Evolutionary conservation across 768 basidiomycete species (phyloP).

Genomic region (Daedaleopsis sinensis): DNA sequence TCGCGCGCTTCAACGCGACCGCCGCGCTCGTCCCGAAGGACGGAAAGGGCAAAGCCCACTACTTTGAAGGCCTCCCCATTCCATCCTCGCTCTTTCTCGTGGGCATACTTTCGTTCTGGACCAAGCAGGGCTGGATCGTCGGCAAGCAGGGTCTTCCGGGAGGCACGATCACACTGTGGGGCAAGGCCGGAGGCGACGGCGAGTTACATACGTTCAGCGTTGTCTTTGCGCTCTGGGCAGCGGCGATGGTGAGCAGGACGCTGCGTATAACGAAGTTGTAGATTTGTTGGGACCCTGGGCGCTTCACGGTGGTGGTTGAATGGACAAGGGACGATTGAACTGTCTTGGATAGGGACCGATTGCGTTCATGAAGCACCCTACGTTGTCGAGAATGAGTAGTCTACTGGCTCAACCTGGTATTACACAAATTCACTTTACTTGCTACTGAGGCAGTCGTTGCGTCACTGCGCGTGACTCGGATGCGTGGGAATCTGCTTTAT

Average conservation of each 20-base stretch:
- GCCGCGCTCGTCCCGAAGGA: slow-evolving; percentile 94
- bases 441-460: not conserved
- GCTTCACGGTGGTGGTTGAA: not conserved
- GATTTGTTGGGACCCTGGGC: not conserved
- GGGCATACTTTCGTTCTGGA: slow-evolving; percentile 78
- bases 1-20: slow-evolving; percentile 98
- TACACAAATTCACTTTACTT: not conserved
- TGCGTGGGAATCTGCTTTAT: slow-evolving; percentile 8
- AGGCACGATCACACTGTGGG: slow-evolving; percentile 78
- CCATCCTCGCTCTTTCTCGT: slow-evolving; percentile 88
- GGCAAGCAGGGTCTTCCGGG: slow-evolving; percentile 75
- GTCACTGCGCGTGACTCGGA: not conserved
- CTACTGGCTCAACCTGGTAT: not conserved
- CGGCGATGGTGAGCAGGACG: slow-evolving; percentile 98
- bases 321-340: not conserved
- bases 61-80: slow-evolving; percentile 98
- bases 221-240: slow-evolving; percentile 86
- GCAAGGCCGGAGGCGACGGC: slow-evolving; percentile 68
- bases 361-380: slow-evolving; percentile 15
- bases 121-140: slow-evolving; percentile 81
- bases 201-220: slow-evolving; percentile 83
- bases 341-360: slow-evolving; percentile 14
- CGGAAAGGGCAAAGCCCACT: slow-evolving; percentile 81
- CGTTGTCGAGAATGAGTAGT: slow-evolving; percentile 3
- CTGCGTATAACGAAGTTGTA: slow-evolving; percentile 82